These are phyloP conservation scores for Macrocybe gigantea DNA, from an alignment of 768 basidiomycete species.

Conservation along the genomic window DNA sequence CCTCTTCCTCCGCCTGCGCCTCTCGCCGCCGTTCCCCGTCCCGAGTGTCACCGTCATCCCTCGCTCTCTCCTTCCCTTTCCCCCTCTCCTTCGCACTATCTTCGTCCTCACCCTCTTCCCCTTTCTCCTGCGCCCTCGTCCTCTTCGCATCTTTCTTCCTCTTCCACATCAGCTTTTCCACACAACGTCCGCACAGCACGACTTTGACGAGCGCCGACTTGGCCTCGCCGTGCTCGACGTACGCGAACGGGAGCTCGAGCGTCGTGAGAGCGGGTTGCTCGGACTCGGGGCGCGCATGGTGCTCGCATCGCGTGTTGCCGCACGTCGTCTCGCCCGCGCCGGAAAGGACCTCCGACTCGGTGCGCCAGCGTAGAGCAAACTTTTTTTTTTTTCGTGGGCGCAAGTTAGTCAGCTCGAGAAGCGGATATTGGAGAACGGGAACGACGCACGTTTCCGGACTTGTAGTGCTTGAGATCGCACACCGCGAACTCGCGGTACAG, in stretches of 20 bases:
- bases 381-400: constrained; percentile 17
- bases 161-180: constrained; percentile 86
- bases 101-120: constrained; percentile 31
- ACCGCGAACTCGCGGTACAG: constrained; percentile 91
- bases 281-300: constrained; percentile 37
- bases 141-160: constrained; percentile 56
- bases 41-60: constrained; percentile 19
- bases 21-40: constrained; percentile 24
- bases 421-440: neutral
- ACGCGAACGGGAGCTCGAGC: constrained; percentile 87
- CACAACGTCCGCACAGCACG: constrained; percentile 74
- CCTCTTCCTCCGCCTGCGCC: neutral
- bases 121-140: constrained; percentile 8
- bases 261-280: constrained; percentile 47
- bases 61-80: constrained; percentile 18
- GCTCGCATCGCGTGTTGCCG: constrained; percentile 79
- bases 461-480: constrained; percentile 95
- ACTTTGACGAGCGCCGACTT: constrained; percentile 90
- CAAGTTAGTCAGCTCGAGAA: neutral
- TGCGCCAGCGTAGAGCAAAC: constrained; percentile 93
- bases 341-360: constrained; percentile 82
- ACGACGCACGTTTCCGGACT: constrained; percentile 71
- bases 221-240: constrained; percentile 68
- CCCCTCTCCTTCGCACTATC: constrained; percentile 28
- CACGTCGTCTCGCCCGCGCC: constrained; percentile 86